Base-by-base conservation (phyloP, 2,329 filamentous ascomycete species). In the Leptodontidium sp. region DNA sequence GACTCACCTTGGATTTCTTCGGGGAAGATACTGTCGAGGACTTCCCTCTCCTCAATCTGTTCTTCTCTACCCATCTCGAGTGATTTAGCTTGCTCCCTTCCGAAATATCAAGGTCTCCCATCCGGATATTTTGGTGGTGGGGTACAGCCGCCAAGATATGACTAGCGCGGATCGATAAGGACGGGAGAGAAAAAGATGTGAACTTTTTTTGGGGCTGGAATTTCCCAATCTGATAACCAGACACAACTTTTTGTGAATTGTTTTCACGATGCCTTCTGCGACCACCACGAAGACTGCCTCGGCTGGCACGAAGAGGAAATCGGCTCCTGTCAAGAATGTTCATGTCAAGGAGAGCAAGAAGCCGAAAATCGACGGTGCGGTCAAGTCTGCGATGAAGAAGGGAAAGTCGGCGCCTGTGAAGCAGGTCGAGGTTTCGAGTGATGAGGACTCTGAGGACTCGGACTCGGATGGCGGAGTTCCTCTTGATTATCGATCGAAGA, bases 1-100 rank as follows among this genome's bases (percentile, higher is more conserved):
- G 14, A 72, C 80, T 59, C 77, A 95, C 94, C 92, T 87, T 91
- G 95, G 75, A 99, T 97, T 83, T 99, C 96, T 70, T 99, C 95
- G 1, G 96, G 94, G 75, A 98, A 99, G 78, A 99, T 99, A 70
- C 95, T 98, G 78, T 97, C 93, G 79, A 99, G 93, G 76, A 99
- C 95, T 81, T 99, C 96, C 71, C 94, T 91, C 86, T 99, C 96
- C 83, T 99, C 96, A 73, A 90, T 83, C 81, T 99, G 96, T 70
- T 99, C 96, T 85, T 98, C 95, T 79, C 83, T 86, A 61, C 88
- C 88, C 89, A 91, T 90, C 8, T 71, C 83, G 74, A 61, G 52
- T 57, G 26, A 7, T 72, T 53, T 35, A 50, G 65, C 53, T 67
- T 63, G 49, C 68, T 45, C 43, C 59, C 57, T 68, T 50, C 38